These are phyloP conservation scores for Coniophora puteana DNA, from an alignment of 1,284 basidiomycete species.

Conservation along the genomic window DNA sequence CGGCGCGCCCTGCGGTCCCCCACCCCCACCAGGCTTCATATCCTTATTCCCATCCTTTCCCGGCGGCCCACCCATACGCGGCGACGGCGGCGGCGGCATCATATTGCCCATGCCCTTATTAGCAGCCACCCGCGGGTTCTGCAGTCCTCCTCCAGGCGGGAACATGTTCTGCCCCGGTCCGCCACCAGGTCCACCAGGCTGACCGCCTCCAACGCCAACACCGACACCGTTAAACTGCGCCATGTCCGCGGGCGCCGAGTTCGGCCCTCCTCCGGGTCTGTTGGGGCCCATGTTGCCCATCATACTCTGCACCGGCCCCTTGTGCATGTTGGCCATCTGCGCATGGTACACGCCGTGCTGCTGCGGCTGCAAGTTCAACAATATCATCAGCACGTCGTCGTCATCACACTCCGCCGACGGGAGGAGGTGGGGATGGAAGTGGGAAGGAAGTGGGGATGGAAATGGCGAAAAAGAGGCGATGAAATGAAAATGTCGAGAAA, in stretches of 20 bases:
- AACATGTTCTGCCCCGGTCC: conserved; percentile 26
- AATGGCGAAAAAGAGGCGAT: too few relatives aligned
- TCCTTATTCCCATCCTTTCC: conserved; percentile 40
- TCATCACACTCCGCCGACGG: too few relatives aligned
- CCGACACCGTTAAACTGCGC: conserved; percentile 15
- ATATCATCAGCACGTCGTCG: too few relatives aligned
- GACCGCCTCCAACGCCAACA: conserved; percentile 29
- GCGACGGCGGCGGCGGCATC: conserved; percentile 53
- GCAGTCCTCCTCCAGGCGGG: conserved; percentile 26
- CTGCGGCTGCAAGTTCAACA: conserved; percentile 3
- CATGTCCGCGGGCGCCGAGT: conserved; percentile 20
- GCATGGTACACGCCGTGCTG: conserved; percentile 27
- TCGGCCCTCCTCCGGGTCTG: conserved; percentile 25
- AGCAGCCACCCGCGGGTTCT: conserved; percentile 29
- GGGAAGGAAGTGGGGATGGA: too few relatives aligned
- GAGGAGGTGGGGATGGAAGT: too few relatives aligned
- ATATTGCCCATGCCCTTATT: conserved; percentile 38
- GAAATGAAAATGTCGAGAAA: too few relatives aligned
- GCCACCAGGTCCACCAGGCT: conserved; percentile 33
- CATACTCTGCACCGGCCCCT: conserved; percentile 19
- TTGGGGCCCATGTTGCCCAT: conserved; percentile 10
- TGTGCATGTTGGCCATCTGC: conserved; percentile 32
- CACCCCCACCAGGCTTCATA: conserved; percentile 16
- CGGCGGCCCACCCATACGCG: conserved; percentile 35
- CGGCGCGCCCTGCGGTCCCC: conserved; percentile 21